Conservation (phyloP, 768 basidiomycete species). For the Amanita inopinata region DNA sequence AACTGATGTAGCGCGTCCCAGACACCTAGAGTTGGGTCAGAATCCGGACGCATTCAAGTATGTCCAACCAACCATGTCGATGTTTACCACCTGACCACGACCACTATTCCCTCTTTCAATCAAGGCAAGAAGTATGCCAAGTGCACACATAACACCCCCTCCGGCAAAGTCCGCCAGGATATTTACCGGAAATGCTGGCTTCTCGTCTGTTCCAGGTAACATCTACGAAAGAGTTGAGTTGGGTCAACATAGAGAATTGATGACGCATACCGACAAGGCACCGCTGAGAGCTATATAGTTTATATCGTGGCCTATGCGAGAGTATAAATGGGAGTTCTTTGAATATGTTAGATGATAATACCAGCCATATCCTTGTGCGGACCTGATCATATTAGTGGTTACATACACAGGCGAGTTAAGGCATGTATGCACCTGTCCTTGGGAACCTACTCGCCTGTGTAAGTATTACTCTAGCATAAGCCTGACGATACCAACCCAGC, state of each 20-base stretch:
- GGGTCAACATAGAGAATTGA: slow-evolving; percentile 44
- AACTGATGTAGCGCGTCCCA: slow-evolving; percentile 68
- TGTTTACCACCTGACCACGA: slow-evolving; percentile 63
- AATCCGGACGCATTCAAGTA: not conserved
- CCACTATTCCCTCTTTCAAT: slow-evolving; percentile 57
- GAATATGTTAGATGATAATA: slow-evolving; percentile 15
- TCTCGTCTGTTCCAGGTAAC: slow-evolving; percentile 52
- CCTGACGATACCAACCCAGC: slow-evolving; percentile 42
- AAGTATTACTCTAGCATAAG: slow-evolving; percentile 1
- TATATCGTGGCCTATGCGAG: slow-evolving; percentile 60
- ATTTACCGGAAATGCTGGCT: slow-evolving; percentile 67
- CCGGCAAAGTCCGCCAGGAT: slow-evolving; percentile 78
- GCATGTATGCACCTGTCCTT: slow-evolving; percentile 33
- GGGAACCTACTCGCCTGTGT: slow-evolving; percentile 37
- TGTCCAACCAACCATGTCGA: slow-evolving; percentile 53
- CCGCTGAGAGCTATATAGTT: slow-evolving; percentile 81
- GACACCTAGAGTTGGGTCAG: slow-evolving; percentile 44
- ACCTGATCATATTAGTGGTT: slow-evolving; percentile 30
- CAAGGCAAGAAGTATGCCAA: slow-evolving; percentile 68
- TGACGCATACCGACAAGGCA: not conserved
- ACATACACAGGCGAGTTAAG: not conserved
- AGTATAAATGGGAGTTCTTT: not conserved
- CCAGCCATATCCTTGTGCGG: slow-evolving; percentile 71
- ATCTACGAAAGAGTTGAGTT: slow-evolving; percentile 29
- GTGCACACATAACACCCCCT: slow-evolving; percentile 62